phyloP scores from a whole-genome alignment of 176 grass and related monocot species.

The Tuctoria greenei region DNA sequence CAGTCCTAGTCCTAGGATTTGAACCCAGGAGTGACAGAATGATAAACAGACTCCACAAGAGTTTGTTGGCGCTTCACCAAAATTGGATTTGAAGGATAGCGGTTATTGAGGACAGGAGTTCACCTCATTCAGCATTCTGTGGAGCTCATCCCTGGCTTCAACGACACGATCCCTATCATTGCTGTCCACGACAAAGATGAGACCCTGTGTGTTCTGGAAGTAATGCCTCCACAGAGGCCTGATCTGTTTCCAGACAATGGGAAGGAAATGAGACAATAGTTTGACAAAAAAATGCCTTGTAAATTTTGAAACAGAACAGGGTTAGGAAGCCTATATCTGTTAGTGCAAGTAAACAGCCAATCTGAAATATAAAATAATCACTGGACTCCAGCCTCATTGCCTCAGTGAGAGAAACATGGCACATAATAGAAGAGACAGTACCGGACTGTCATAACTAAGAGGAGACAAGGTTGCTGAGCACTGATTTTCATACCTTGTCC shows the following conservation, averaged over 20 bases:
- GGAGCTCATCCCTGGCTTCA: conserved; percentile 73
- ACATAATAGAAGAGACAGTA: background rate
- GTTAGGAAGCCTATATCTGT: background rate
- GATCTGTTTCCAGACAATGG: conserved; percentile 48
- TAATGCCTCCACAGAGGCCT: conserved; percentile 73
- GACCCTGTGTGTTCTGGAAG: conserved; percentile 76
- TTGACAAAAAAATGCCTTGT: background rate
- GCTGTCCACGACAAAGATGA: conserved; percentile 73
- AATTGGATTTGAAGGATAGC: background rate
- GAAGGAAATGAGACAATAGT: background rate
- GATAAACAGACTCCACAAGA: background rate
- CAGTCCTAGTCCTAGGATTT: background rate
- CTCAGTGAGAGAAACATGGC: background rate
- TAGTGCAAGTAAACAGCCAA: background rate
- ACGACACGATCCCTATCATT: conserved; percentile 74
- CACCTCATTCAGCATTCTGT: conserved; percentile 72
- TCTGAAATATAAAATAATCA: background rate
- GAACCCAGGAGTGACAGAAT: background rate
- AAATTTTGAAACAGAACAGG: background rate
- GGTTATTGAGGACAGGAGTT: background rate
- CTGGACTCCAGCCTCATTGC: background rate
- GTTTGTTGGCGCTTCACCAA: background rate
- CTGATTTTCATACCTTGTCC: conserved; percentile 67
- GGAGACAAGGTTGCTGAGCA: background rate
- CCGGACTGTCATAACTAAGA: too few species aligned